phyloP scores from a whole-genome alignment of 108 stramenopile species.

The Stephanodiscus minutulus region DNA sequence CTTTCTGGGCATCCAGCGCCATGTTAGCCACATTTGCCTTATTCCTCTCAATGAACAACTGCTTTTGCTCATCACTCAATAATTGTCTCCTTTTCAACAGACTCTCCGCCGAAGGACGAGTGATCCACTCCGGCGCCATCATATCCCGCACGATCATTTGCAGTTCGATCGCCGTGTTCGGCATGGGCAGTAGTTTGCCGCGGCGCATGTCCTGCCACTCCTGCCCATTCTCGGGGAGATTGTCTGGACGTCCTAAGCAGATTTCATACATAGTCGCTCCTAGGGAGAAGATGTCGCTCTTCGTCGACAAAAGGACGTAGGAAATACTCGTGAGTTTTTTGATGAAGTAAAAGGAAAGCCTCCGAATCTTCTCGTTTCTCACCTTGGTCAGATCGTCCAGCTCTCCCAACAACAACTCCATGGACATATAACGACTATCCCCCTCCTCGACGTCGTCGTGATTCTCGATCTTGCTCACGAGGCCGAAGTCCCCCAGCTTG shows the following conservation, averaged over 20 bases:
- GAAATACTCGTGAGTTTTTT: neutral
- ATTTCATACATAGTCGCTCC: constrained; percentile 91
- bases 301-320: neutral
- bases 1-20: constrained; percentile 55
- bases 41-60: constrained; percentile 76
- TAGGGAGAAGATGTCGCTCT: constrained; percentile 93
- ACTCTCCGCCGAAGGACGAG: constrained; percentile 74
- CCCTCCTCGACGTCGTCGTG: constrained; percentile 87
- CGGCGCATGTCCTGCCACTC: constrained; percentile 91
- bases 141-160: constrained; percentile 71
- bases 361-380: constrained; percentile 1
- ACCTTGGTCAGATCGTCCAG: constrained; percentile 88
- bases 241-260: constrained; percentile 58
- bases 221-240: constrained; percentile 80
- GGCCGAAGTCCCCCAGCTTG: constrained; percentile 94
- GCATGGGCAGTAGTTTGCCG: constrained; percentile 64
- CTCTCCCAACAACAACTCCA: constrained; percentile 88
- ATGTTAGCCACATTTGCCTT: constrained; percentile 74
- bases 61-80: constrained; percentile 86
- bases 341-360: neutral
- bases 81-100: constrained; percentile 75
- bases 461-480: constrained; percentile 74
- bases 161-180: constrained; percentile 68
- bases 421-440: constrained; percentile 94
- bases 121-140: constrained; percentile 72